Conservation (phyloP, 441 rosid species). For the Euphorbia corollata region DNA sequence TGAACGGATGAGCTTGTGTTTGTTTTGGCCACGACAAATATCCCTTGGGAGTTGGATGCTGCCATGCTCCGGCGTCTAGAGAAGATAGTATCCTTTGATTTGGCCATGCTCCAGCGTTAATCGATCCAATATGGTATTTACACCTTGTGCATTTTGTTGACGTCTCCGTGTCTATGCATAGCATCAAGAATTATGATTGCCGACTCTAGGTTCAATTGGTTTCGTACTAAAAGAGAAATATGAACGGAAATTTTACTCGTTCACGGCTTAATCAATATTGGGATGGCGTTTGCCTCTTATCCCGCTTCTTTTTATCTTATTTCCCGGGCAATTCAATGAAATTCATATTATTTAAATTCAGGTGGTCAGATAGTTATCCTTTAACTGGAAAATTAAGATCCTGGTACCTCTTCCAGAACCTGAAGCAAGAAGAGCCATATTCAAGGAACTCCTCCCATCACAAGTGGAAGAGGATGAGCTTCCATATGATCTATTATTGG, state of each 20-base stretch:
- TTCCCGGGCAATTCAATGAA: not conserved
- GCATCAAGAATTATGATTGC: no score
- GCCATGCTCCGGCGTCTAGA: slow-evolving; percentile 95
- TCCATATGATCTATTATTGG: slow-evolving; percentile 56
- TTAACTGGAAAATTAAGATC: slow-evolving; percentile 44
- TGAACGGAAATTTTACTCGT: no score
- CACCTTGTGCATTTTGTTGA: no score
- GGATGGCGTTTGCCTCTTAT: not conserved
- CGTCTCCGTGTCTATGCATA: no score
- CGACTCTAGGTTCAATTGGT: no score
- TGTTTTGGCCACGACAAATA: slow-evolving; percentile 92
- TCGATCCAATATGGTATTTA: not conserved
- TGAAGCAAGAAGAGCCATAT: slow-evolving; percentile 75
- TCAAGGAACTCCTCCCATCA: slow-evolving; percentile 63
- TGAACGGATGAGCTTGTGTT: slow-evolving; percentile 78
- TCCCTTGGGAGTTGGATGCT: slow-evolving; percentile 96
- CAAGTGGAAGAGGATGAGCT: slow-evolving; percentile 37
- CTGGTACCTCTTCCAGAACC: slow-evolving; percentile 89
- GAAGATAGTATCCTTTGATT: slow-evolving; percentile 92
- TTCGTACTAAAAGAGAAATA: not conserved
- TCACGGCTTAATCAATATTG: no score
- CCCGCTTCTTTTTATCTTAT: not conserved
- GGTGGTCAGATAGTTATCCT: slow-evolving; percentile 11
- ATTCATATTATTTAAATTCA: slow-evolving; percentile 9
- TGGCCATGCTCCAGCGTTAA: slow-evolving; percentile 86